Evolutionary conservation across 441 rosid genomes (phyloP).

Genomic region (Biscutella auriculata): DNA sequence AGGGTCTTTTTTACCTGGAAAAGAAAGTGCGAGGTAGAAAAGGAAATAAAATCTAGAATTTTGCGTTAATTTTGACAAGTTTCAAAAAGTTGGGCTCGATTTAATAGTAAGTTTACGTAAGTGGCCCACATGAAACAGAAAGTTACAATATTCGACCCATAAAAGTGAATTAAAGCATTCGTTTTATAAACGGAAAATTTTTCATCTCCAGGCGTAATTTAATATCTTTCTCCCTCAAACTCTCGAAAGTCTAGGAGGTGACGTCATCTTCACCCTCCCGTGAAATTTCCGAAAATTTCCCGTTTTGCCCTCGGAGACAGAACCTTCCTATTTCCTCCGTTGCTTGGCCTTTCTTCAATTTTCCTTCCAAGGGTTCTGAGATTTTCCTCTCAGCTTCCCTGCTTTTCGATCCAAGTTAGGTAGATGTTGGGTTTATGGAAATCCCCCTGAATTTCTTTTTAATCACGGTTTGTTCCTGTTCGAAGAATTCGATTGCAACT

Average conservation of each 20-base stretch:
- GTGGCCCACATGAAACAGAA: constrained; percentile 8
- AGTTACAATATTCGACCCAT: neutral
- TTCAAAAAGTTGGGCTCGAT: constrained; percentile 3
- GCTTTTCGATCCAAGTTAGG: constrained; percentile 9
- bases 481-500: constrained; percentile 1
- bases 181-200: neutral
- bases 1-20: neutral
- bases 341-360: constrained; percentile 11
- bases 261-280: constrained; percentile 11
- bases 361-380: constrained; percentile 13
- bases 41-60: neutral
- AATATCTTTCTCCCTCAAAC: neutral
- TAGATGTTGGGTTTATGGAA: neutral
- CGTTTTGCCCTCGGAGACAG: constrained; percentile 5
- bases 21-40: neutral
- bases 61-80: neutral
- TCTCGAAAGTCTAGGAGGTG: constrained; percentile 8
- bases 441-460: neutral
- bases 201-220: constrained; percentile 2
- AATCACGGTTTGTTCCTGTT: neutral
- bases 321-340: neutral
- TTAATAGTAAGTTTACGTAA: neutral
- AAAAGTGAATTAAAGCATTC: constrained; percentile 1
- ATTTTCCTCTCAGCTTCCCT: neutral
- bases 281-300: neutral